Evolutionary conservation across 768 basidiomycete species (phyloP), one percentile per base, ranked within the genome.

Genomic region (Rubroboletus pulcherrimus): DNA sequence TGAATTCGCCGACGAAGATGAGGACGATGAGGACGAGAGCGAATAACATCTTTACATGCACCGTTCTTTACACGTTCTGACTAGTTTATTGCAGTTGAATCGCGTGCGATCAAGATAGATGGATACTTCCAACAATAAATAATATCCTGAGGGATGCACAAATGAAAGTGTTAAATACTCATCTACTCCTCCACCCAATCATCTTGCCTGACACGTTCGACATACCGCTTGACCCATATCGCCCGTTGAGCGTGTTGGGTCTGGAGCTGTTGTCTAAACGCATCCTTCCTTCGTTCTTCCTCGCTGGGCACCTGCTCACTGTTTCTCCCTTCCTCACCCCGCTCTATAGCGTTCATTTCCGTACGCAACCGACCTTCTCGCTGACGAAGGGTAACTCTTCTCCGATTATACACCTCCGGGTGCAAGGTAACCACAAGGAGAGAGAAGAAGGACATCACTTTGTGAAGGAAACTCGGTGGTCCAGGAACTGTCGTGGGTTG

Each of bases 361-460:
- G 83, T 86, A 58, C 87, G 77, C 35, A 91, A 66, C 42, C 79
- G 77, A 8, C 86, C 83, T 73, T 91, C 89, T 49, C 89, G 72
- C 55, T 75, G 76, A 60, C 81, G 74, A 62, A 91, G 77, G 14
- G 77, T 78, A 21, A 66, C 71, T 47, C 87, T 74, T 63, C 89
- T 76, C 56, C 82, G 79, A 64, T 89, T 84, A 82, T 88, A 89
- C 39, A 88, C 75, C 38, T 87, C 88, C 5, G 89, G 89, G 65
- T 89, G 84, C 35, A 87, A 66, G 15, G 87, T 89, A 33, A 81
- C 73, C 30, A 84, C 35, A 40, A 89, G 71, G 34, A 91, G 70
- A 31, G 74, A 72, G 31, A 82, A 58, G 64, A 91, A 89, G 9
- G 81, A 78, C 42, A 69, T 67, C 24, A 72, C 53, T 63, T 82